Conservation (phyloP, 1,139 yeast genomes). For the Debaryomyces robertsiae region DNA sequence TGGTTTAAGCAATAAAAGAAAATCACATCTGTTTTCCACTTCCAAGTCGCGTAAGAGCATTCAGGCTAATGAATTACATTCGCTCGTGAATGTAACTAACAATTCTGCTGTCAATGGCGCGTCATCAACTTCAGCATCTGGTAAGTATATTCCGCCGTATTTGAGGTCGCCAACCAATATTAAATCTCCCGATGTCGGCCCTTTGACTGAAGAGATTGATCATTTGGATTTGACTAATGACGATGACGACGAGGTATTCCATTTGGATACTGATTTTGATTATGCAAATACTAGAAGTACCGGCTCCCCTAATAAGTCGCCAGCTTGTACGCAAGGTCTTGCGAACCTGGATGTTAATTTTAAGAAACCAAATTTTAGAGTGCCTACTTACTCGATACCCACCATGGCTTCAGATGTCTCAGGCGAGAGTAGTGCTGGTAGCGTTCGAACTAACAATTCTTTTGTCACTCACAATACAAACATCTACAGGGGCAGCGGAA, state of each 20-base stretch:
- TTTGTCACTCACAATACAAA: constrained; percentile 9
- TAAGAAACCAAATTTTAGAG: constrained; percentile 15
- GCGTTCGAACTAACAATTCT: constrained; percentile 1
- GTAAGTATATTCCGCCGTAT: constrained; percentile 50
- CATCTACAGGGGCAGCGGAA: constrained; percentile 6
- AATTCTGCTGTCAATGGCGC: neutral
- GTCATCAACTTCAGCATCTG: constrained; percentile 16
- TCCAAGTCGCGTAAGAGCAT: constrained; percentile 26
- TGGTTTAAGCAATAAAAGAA: constrained; percentile 16
- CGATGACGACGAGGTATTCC: constrained; percentile 44
- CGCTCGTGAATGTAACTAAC: constrained; percentile 9
- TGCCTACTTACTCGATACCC: constrained; percentile 20
- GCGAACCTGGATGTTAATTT: constrained; percentile 10
- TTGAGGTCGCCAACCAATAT: constrained; percentile 42
- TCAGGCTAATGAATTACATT: constrained; percentile 11
- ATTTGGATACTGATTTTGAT: constrained; percentile 48
- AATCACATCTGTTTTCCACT: constrained; percentile 36
- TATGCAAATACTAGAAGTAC: constrained; percentile 13
- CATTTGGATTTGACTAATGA: constrained; percentile 32
- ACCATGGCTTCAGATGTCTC: constrained; percentile 6
- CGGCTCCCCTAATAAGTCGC: constrained; percentile 11
- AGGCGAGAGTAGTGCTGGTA: constrained; percentile 7
- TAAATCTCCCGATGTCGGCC: constrained; percentile 39
- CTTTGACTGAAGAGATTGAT: constrained; percentile 44
- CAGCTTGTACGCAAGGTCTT: constrained; percentile 2